Evolutionary conservation across 768 basidiomycete species (phyloP), one percentile per base, ranked within the genome.

Genomic region (Serendipita indica): DNA sequence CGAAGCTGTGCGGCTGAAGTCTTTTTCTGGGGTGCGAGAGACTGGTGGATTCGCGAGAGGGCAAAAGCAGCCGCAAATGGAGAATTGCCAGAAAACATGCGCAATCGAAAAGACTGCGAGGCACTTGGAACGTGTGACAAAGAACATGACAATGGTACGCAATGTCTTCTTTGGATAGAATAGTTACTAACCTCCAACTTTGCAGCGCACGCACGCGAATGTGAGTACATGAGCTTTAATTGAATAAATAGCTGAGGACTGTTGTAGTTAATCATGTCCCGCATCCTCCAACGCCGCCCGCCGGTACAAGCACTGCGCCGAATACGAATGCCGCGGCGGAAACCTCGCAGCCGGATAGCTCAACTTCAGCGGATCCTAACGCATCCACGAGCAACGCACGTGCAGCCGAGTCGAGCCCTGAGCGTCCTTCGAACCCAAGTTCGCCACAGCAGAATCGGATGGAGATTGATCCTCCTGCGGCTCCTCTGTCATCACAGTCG

Each of bases 11-110:
- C 88, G 1, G 74, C 80, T 0, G 86, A 89, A 67, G 76, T 88
- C 1, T 72, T 89, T 16, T 71, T 89, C 2, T 86, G 80, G 74
- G 87, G 87, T 10, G 65, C 89, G 41, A 79, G 76, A 61, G 85
- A 83, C 35, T 90, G 87, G 87, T 89, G 88, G 86, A 71, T 89
- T 33, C 73, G 83, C 54, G 86, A 89, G 69, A 78, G 87, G 28
- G 76, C 74, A 69, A 84, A 81, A 64, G 86, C 49, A 25, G 49
- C 32, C 10, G 49, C 22, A 33, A 25, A 16, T 54, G 30, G 83
- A 14, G 75, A 78, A 62, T 67, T 84, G 57, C 81, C 81, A 39
- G 75, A 75, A 45, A 67, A 66, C 41, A 67, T 86, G n/a, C 67
- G 75, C 63, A 75, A 69, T n/a, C 74, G 85, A 35, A 78, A 77